Percentiles rank a stretch among this genome's conserved stretches.
phyloP scores from a whole-genome alignment of 257 asterid species.

The Knoxia roxburghii region DNA sequence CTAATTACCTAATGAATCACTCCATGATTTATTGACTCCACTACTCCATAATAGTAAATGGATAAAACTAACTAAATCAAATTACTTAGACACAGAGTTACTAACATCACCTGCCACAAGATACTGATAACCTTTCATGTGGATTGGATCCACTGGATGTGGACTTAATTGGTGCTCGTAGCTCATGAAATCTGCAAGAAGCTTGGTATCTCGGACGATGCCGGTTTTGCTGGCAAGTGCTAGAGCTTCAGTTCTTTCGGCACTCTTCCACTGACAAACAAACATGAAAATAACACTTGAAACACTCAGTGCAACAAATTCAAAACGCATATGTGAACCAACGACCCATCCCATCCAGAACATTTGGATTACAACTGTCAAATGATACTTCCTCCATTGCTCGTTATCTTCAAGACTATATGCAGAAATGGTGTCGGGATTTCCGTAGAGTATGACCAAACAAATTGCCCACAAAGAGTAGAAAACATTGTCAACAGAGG shows the following conservation, averaged over 20 bases:
- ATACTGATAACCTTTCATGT: background rate
- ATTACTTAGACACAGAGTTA: too few relatives aligned
- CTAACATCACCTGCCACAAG: background rate
- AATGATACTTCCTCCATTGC: constrained; percentile 2
- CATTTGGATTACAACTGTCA: too few relatives aligned
- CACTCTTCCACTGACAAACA: background rate
- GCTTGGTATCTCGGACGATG: background rate
- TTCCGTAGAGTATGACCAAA: background rate
- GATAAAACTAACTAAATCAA: too few relatives aligned
- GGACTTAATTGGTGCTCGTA: background rate
- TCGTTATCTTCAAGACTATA: constrained; percentile 5
- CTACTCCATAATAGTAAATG: too few relatives aligned
- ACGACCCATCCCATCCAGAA: background rate
- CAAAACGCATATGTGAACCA: background rate
- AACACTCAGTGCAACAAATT: background rate
- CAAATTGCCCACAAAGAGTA: background rate
- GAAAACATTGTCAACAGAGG: background rate
- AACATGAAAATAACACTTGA: background rate
- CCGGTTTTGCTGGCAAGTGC: background rate
- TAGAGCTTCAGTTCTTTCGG: background rate
- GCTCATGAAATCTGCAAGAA: background rate
- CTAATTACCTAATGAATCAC: too few relatives aligned
- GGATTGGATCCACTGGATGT: background rate
- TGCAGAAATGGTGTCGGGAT: background rate
- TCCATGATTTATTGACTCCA: too few relatives aligned